Conservation (phyloP, 805 yeast species). For the Metschnikowia orientalis region DNA sequence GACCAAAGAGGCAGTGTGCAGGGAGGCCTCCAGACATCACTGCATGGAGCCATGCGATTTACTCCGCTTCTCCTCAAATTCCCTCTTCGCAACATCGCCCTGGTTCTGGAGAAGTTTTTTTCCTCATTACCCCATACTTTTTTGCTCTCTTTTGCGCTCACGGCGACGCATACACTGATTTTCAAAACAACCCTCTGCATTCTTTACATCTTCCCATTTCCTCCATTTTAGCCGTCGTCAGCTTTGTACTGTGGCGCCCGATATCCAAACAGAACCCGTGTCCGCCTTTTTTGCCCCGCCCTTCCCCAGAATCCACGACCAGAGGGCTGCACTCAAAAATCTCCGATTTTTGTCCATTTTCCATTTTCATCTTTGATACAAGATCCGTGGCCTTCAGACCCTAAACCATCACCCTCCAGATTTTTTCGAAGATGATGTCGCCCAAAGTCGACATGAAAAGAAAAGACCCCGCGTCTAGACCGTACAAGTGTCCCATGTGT, state of each 20-base stretch:
- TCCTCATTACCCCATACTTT: constrained; percentile 19
- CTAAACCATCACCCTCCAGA: too few relatives aligned
- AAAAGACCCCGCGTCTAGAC: constrained; percentile 33
- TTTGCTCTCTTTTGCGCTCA: constrained; percentile 2
- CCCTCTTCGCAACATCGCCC: constrained; percentile 14
- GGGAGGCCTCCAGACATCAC: too few relatives aligned
- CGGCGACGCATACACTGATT: constrained; percentile 1
- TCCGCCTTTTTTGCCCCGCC: too few relatives aligned
- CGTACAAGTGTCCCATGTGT: constrained; percentile 72
- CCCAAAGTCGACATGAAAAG: constrained; percentile 16
- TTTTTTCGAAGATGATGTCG: constrained; percentile 11
- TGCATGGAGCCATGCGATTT: too few relatives aligned
- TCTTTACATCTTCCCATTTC: background rate
- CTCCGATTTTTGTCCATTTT: too few relatives aligned
- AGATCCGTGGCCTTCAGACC: too few relatives aligned
- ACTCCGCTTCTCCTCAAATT: constrained; percentile 20
- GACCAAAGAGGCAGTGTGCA: too few relatives aligned
- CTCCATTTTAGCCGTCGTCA: background rate
- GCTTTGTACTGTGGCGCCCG: too few relatives aligned
- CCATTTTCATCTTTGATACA: too few relatives aligned
- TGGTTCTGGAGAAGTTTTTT: constrained; percentile 17
- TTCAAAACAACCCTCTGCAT: background rate
- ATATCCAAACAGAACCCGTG: too few relatives aligned
- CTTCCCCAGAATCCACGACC: too few relatives aligned
- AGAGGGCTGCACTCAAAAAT: too few relatives aligned